Evolutionary conservation across 208 protist species (phyloP).

Genomic region (Wallacemonas sp.): DNA sequence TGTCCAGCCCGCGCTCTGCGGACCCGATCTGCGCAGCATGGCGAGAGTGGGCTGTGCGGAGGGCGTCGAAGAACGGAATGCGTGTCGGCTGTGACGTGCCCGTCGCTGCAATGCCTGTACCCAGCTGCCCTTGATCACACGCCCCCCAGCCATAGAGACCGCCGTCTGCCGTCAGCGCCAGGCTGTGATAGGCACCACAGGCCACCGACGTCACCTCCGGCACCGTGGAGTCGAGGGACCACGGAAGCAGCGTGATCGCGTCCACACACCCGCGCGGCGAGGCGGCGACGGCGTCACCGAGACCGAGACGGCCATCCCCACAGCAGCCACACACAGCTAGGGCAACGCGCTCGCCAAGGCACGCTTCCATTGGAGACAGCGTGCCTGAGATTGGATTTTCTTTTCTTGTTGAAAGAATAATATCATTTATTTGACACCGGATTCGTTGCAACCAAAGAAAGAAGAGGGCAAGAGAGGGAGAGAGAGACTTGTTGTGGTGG

Average conservation of each 20-base stretch:
- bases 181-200: constrained; percentile 85
- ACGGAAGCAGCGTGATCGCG: constrained; percentile 8
- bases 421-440: too few relatives aligned
- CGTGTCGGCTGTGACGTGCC: constrained; percentile 8
- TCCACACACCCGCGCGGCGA: background rate
- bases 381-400: too few relatives aligned
- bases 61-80: constrained; percentile 46
- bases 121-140: constrained; percentile 86
- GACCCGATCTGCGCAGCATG: too few relatives aligned
- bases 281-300: constrained; percentile 32
- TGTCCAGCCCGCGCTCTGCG: too few relatives aligned
- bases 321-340: constrained; percentile 83
- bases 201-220: constrained; percentile 36
- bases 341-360: background rate
- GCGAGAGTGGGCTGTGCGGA: constrained; percentile 5
- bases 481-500: too few relatives aligned
- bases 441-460: too few relatives aligned
- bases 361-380: background rate
- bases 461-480: background rate
- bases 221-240: background rate
- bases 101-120: constrained; percentile 32
- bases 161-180: constrained; percentile 57
- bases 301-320: constrained; percentile 75
- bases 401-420: too few relatives aligned
- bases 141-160: constrained; percentile 77